These are phyloP conservation scores for Teratosphaeria viscida DNA, from an alignment of 2,329 filamentous ascomycete species.

Conservation along the genomic window DNA sequence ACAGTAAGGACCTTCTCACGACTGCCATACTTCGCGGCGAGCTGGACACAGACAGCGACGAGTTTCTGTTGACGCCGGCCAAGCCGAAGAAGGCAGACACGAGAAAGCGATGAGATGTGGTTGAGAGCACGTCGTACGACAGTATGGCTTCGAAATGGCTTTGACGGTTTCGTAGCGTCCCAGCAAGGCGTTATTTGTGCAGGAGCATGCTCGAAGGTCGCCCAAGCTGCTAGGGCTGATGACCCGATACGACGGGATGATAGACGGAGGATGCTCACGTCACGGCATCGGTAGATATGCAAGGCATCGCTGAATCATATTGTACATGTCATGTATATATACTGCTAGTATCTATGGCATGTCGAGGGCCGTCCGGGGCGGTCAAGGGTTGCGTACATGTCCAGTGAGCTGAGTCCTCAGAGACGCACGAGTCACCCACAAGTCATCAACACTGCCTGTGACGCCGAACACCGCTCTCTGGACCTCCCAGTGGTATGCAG, in stretches of 20 bases:
- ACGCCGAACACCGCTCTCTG: neutral
- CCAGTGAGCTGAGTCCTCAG: too few relatives aligned
- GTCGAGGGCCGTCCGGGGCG: too few relatives aligned
- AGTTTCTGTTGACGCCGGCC: constrained; percentile 21
- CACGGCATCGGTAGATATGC: neutral
- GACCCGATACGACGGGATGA: neutral
- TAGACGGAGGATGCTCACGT: neutral
- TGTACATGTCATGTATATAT: neutral
- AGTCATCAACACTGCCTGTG: too few relatives aligned
- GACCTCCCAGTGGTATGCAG: neutral
- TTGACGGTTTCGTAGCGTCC: constrained; percentile 2
- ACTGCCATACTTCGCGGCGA: constrained; percentile 34
- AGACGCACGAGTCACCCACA: too few relatives aligned
- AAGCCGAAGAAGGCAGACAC: neutral
- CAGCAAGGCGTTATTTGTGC: constrained; percentile 3
- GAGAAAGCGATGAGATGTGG: neutral
- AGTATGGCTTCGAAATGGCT: neutral
- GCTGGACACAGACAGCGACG: constrained; percentile 29
- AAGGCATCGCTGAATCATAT: neutral
- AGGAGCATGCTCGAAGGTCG: neutral
- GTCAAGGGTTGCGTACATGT: too few relatives aligned
- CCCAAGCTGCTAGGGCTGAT: neutral
- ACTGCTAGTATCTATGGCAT: neutral
- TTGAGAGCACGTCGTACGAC: neutral
- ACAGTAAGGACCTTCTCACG: constrained; percentile 33